Conservation (phyloP, 345 rosid species). For the Schrenkiella parvula region DNA sequence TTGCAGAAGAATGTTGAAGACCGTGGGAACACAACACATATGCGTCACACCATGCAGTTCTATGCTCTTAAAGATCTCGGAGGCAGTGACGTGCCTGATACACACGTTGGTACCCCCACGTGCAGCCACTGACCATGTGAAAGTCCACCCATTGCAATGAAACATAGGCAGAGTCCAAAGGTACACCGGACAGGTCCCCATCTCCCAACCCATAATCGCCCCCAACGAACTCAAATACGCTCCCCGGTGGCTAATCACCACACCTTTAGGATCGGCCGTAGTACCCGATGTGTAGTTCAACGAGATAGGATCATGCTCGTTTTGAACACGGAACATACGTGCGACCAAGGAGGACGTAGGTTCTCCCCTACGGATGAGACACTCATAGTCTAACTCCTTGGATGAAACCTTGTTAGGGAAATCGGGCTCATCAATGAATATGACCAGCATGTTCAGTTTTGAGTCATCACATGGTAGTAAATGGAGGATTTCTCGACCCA, state of each 20-base stretch:
- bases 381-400: slow-evolving; percentile 41
- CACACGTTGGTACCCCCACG: slow-evolving; percentile 80
- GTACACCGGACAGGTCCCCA: slow-evolving; percentile 48
- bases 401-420: background rate
- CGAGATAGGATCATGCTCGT: slow-evolving; percentile 67
- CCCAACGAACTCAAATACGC: slow-evolving; percentile 61
- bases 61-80: slow-evolving; percentile 50
- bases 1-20: slow-evolving; percentile 44
- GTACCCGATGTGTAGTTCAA: slow-evolving; percentile 81
- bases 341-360: slow-evolving; percentile 11
- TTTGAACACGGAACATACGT: slow-evolving; percentile 18
- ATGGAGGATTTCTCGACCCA: slow-evolving; percentile 43
- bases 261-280: slow-evolving; percentile 76
- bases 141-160: slow-evolving; percentile 85
- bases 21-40: slow-evolving; percentile 77
- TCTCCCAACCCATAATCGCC: slow-evolving; percentile 42
- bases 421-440: slow-evolving; percentile 3
- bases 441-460: slow-evolving; percentile 30
- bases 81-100: slow-evolving; percentile 46
- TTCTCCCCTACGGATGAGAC: slow-evolving; percentile 39
- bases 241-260: slow-evolving; percentile 73
- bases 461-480: slow-evolving; percentile 35
- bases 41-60: slow-evolving; percentile 58
- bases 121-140: slow-evolving; percentile 75
- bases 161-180: slow-evolving; percentile 94